Evolutionary conservation across 2,329 filamentous ascomycete genomes (phyloP).

Genomic region (Penicillium brevicompactum): DNA sequence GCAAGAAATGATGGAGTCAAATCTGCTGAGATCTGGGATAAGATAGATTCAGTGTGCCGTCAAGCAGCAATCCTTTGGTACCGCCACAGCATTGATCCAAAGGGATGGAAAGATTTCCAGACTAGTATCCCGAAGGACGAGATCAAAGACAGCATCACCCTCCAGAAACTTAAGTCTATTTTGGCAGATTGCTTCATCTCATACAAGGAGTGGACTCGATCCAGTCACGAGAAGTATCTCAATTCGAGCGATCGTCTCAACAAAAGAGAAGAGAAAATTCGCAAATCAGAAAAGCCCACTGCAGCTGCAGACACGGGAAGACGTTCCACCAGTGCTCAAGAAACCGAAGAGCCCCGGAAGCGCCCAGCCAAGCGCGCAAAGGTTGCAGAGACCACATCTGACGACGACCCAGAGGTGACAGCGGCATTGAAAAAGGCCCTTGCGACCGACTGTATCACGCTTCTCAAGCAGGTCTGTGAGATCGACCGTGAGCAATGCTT

Average conservation of each 20-base stretch:
- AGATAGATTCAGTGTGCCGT: not conserved
- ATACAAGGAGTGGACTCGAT: not conserved
- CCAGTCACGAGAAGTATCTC: not conserved
- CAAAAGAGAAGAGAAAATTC: not conserved
- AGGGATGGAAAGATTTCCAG: not conserved
- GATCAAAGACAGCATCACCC: not conserved
- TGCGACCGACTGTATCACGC: conserved; percentile 16
- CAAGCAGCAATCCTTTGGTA: conserved; percentile 1
- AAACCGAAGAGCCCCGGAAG: not conserved
- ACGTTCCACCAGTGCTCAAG: not conserved
- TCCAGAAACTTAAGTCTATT: not conserved
- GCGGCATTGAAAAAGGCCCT: conserved; percentile 1
- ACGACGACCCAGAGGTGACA: not conserved
- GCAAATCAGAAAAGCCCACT: not conserved
- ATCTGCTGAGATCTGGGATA: not conserved
- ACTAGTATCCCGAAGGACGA: not conserved
- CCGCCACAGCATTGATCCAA: not conserved
- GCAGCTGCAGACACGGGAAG: not conserved
- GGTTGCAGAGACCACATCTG: not conserved
- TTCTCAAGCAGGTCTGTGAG: conserved; percentile 24
- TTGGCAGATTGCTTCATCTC: not conserved
- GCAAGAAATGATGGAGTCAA: not conserved
- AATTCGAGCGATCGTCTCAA: not conserved
- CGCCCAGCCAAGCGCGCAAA: not conserved
- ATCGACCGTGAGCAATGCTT: conserved; percentile 26